These are phyloP conservation scores for Fistulinella prunicolor DNA, from an alignment of 768 basidiomycete genomes.

Conservation along the genomic window DNA sequence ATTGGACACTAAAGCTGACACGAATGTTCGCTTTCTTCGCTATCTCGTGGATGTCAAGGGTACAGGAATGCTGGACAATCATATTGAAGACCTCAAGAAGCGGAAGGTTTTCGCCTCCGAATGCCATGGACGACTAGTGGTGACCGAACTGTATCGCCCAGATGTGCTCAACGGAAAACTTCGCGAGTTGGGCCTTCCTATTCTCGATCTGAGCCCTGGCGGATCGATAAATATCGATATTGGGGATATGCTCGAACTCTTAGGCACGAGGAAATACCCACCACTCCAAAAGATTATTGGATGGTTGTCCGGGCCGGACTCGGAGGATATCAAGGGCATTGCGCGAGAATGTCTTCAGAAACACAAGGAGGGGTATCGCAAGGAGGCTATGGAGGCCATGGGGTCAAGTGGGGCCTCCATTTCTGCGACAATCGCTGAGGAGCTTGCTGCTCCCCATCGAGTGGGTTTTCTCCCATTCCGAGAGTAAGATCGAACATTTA, in stretches of 20 bases:
- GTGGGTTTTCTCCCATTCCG: background rate
- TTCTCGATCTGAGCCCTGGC: background rate
- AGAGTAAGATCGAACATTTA: background rate
- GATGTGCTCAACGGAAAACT: background rate
- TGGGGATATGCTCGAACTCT: background rate
- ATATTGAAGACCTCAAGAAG: background rate
- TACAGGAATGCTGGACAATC: background rate
- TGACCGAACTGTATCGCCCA: background rate
- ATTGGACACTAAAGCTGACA: background rate
- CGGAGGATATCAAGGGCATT: background rate
- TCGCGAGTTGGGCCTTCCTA: background rate
- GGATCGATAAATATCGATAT: background rate
- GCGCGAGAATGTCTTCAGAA: background rate
- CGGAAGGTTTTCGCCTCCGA: background rate
- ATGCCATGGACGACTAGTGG: background rate
- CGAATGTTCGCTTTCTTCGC: background rate
- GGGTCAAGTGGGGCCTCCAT: background rate
- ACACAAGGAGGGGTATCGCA: background rate
- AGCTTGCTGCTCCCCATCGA: background rate
- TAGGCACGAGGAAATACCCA: background rate
- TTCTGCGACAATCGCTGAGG: background rate
- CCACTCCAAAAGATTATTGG: background rate
- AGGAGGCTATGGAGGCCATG: background rate
- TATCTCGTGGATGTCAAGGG: background rate
- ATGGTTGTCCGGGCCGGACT: background rate